Conservation (phyloP, 148 eudicot species). For the Vaccinium corymbosum region DNA sequence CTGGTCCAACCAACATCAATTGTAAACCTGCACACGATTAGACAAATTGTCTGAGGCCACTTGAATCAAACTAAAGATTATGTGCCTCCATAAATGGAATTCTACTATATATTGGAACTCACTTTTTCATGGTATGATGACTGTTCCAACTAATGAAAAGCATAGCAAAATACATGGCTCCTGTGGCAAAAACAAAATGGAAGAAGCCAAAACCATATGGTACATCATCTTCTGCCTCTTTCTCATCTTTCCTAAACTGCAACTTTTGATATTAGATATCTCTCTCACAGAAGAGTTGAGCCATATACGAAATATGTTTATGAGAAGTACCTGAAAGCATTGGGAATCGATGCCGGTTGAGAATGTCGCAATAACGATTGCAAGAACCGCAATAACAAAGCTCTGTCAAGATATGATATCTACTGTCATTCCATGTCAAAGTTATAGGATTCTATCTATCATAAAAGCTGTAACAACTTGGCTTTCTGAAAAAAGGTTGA, state of each 20-base stretch:
- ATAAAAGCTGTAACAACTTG: not conserved
- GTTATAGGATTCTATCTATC: not conserved
- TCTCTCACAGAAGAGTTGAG: not conserved
- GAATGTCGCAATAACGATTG: constrained; percentile 86
- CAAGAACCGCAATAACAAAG: constrained; percentile 65
- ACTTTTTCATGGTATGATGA: constrained; percentile 71
- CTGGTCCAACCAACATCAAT: constrained; percentile 97
- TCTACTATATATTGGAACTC: constrained; percentile 18
- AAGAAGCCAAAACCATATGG: constrained; percentile 88
- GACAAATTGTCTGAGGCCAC: not conserved
- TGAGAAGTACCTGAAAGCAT: constrained; percentile 64
- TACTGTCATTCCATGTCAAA: constrained; percentile 19
- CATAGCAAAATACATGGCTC: constrained; percentile 92
- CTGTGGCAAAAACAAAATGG: constrained; percentile 84
- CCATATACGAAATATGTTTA: not conserved
- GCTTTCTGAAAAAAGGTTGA: not conserved
- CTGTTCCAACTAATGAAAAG: constrained; percentile 76
- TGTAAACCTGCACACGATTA: constrained; percentile 56
- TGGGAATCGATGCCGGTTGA: constrained; percentile 88
- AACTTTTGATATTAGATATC: constrained; percentile 7
- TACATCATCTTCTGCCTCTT: constrained; percentile 54
- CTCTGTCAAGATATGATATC: constrained; percentile 46
- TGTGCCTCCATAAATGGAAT: not conserved
- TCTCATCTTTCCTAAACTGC: constrained; percentile 61
- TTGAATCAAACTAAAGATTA: no score